These are phyloP conservation scores for Fusarium sterilihyphosum DNA, from an alignment of 2,329 filamentous ascomycete genomes.

Conservation along the genomic window DNA sequence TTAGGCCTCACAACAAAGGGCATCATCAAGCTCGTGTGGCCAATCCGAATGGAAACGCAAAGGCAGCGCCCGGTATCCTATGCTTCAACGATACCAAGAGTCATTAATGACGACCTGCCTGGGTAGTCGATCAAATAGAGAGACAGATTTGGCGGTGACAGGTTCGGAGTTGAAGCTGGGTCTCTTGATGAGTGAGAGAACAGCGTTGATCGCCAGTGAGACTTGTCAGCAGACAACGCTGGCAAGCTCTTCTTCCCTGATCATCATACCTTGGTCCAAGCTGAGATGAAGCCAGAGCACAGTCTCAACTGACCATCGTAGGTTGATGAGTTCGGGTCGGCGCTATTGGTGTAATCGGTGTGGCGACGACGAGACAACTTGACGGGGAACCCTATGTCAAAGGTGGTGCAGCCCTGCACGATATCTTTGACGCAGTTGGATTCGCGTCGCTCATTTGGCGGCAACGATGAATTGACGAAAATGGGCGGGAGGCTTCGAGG, in stretches of 20 bases:
- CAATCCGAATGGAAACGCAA: too few relatives aligned
- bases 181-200: not conserved
- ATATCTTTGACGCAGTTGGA: not conserved
- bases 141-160: not conserved
- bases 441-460: not conserved
- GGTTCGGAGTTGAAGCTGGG: not conserved
- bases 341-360: not conserved
- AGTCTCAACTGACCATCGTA: too few relatives aligned
- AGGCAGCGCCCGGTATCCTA: not conserved
- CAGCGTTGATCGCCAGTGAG: not conserved
- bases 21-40: not conserved
- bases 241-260: not conserved
- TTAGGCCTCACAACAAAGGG: not conserved
- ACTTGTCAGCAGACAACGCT: accelerated
- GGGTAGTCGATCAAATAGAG: not conserved
- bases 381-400: not conserved
- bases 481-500: not conserved
- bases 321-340: not conserved
- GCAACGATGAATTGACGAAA: not conserved
- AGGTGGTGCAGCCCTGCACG: not conserved
- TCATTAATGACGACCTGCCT: not conserved
- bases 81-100: not conserved
- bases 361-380: not conserved
- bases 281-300: not conserved
- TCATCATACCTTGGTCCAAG: not conserved